phyloP scores from a whole-genome alignment of 2,329 filamentous ascomycete genomes.

The Endocalyx cinctus region DNA sequence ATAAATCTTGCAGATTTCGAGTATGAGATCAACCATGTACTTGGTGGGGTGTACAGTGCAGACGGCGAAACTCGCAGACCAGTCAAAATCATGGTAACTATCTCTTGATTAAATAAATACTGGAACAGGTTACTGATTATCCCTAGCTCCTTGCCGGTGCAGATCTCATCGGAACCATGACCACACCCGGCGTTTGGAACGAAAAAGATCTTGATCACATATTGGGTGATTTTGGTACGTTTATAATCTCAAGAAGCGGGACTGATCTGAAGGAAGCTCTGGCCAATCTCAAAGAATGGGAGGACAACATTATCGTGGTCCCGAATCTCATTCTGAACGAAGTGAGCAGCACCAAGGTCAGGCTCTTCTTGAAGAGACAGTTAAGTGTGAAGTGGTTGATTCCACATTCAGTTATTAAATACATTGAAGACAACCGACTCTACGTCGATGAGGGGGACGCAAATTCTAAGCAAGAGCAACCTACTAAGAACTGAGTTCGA shows the following conservation, averaged over 20 bases:
- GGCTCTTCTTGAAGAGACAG: conserved; percentile 70
- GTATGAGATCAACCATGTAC: conserved; percentile 77
- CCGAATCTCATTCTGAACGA: conserved; percentile 85
- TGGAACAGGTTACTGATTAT: too few species aligned
- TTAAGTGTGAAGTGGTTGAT: conserved; percentile 62
- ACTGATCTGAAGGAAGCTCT: conserved; percentile 87
- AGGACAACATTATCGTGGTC: conserved; percentile 82
- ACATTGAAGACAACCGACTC: conserved; percentile 63
- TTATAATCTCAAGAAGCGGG: conserved; percentile 82
- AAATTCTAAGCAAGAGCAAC: conserved; percentile 25
- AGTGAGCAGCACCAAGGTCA: conserved; percentile 76
- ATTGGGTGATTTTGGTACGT: conserved; percentile 70
- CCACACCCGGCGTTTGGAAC: conserved; percentile 72
- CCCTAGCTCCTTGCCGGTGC: conserved; percentile 80
- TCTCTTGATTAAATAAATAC: too few species aligned
- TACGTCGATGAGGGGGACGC: conserved; percentile 38
- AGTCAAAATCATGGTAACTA: conserved; percentile 71
- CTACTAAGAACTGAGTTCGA: conserved; percentile 15
- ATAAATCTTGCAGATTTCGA: too few species aligned
- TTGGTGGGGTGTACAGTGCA: conserved; percentile 66
- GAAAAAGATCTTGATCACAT: conserved; percentile 83
- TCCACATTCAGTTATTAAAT: conserved; percentile 43
- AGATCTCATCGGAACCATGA: conserved; percentile 72
- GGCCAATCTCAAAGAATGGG: conserved; percentile 74
- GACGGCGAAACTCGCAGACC: conserved; percentile 60